Base-by-base conservation (phyloP, 78 protist species). In the Thecamonas trahens region DNA sequence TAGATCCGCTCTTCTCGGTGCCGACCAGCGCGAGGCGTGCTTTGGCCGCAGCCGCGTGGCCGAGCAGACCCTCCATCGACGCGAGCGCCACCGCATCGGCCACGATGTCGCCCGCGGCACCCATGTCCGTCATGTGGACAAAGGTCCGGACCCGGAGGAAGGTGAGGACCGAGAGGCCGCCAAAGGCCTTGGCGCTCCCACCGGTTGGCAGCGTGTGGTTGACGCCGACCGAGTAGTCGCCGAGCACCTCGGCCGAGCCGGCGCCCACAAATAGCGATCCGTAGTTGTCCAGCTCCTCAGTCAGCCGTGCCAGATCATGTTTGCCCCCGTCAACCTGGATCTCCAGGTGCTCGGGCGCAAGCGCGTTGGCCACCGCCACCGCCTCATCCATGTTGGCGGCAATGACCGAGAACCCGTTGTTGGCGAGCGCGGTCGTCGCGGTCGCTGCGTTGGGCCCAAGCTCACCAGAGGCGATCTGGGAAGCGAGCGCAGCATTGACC, bases 151-250 rank as follows among this genome's bases (percentile, higher is more conserved):
- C 29, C 14, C 79, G 66, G 26, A 72, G 74, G 62, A 88, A 88
- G 6, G 83, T 78, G 54, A 68, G 3, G 3, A 74, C 80, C 34
- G 57, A 60, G 29, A 88, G 74, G 11, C 93, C 93, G 38, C 85
- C 66, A 54, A 52, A 68, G 54, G 32, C 58, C 28, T 87, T 35
- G 14, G 92, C 93, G 28, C 69, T 69, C 52, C 89, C 87, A 31
- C 80, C 77, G 8, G 93, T 88, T 7, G 93, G 93, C 35, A 88
- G 84, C 20, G 83, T 80, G 81, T 88, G 93, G 74, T 88, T 88
- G 24, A 89, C 75, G 24, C 93, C 92, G 7, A 87, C 75, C 9
- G 79, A 89, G 49, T 88, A 88, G 77, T 88, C 93, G 26, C 93
- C 93, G 60, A 3, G 29, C 18, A 65, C 77, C 71, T 75, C 90